phyloP scores from a whole-genome alignment of 495 filamentous ascomycete species.

The Chlorociboria aeruginascens region DNA sequence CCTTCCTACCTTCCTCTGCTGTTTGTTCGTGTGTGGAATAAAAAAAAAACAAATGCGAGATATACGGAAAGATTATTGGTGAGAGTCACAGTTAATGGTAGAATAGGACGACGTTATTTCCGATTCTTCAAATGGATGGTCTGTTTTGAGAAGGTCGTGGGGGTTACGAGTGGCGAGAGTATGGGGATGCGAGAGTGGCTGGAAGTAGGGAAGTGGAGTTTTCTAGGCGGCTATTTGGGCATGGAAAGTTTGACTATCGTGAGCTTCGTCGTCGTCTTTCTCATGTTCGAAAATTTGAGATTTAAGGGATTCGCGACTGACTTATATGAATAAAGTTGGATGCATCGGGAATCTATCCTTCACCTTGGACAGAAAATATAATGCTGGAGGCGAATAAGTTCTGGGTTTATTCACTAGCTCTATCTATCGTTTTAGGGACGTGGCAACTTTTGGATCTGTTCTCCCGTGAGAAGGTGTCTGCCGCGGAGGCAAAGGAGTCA shows the following conservation, averaged over 20 bases:
- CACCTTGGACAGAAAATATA: conserved; percentile 22
- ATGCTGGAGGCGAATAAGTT: conserved; percentile 47
- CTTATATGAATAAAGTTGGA: conserved; percentile 27
- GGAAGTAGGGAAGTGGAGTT: conserved; percentile 26
- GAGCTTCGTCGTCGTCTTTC: conserved; percentile 5
- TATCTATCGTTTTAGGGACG: conserved; percentile 10
- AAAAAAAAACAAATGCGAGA: neutral
- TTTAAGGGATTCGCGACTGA: neutral
- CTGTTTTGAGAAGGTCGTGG: conserved; percentile 37
- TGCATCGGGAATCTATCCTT: conserved; percentile 30
- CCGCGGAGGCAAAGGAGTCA: neutral
- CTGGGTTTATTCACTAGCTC: conserved; percentile 47
- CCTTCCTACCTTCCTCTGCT: too few species aligned
- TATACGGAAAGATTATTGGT: neutral
- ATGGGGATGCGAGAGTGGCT: conserved; percentile 11
- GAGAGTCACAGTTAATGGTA: conserved; percentile 21
- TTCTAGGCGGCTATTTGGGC: conserved; percentile 35
- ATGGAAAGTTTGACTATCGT: conserved; percentile 32
- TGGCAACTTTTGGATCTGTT: conserved; percentile 3
- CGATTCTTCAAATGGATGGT: conserved; percentile 53
- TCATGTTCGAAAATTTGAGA: neutral
- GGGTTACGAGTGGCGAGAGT: neutral
- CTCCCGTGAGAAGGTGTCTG: neutral
- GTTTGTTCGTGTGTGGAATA: too few species aligned
- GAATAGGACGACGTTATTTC: conserved; percentile 41